These are phyloP conservation scores for Theobroma cacao DNA, from an alignment of 345 rosid species.

Conservation along the genomic window DNA sequence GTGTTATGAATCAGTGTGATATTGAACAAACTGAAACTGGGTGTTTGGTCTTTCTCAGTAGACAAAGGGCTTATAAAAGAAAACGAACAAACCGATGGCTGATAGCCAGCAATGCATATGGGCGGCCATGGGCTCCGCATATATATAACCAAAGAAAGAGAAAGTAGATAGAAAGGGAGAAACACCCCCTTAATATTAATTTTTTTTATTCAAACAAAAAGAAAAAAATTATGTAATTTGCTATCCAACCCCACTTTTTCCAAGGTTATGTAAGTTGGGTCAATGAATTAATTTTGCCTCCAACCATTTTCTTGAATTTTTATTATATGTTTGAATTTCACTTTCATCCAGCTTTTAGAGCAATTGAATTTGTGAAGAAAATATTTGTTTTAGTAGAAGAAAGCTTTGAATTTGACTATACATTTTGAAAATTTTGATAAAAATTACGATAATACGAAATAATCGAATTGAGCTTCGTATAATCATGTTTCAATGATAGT, in stretches of 20 bases:
- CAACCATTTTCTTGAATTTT: not conserved
- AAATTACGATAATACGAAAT: not conserved
- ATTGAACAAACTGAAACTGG: slow-evolving; percentile 27
- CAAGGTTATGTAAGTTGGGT: not conserved
- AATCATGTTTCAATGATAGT: not conserved
- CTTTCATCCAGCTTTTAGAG: not conserved
- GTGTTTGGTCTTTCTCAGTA: slow-evolving; percentile 17
- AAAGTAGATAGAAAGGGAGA: not conserved
- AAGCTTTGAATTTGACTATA: not conserved
- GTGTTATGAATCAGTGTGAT: slow-evolving; percentile 24
- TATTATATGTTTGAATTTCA: not conserved
- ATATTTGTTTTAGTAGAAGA: no score
- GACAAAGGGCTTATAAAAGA: slow-evolving; percentile 29
- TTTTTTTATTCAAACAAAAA: no score
- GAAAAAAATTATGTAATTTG: not conserved
- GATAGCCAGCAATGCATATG: slow-evolving; percentile 44
- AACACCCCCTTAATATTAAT: no score
- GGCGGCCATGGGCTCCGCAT: slow-evolving; percentile 42
- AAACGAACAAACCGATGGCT: slow-evolving; percentile 34
- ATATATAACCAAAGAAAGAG: not conserved
- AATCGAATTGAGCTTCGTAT: not conserved
- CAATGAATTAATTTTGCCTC: not conserved
- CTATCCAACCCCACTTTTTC: not conserved
- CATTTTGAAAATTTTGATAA: not conserved
- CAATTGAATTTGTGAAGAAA: not conserved